Evolutionary conservation across 768 basidiomycete species (phyloP), one percentile per base, ranked within the genome.

Genomic region (Chalciporus pseudorubinellus): DNA sequence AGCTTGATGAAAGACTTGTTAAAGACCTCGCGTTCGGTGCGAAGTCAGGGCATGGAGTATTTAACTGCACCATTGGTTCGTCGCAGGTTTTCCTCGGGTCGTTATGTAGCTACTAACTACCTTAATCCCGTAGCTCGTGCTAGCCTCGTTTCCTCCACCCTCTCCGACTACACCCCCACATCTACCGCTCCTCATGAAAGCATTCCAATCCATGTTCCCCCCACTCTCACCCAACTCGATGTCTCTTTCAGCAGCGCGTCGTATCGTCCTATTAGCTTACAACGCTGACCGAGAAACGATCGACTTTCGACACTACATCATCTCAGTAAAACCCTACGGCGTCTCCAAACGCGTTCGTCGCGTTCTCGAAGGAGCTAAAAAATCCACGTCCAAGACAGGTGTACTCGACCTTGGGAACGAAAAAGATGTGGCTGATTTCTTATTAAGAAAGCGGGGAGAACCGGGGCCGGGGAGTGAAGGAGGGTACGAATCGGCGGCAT

Each of bases 191-290:
- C 80, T 98, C 64, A 87, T 94, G 80, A 97, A 97, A 70, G 83
- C 93, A 52, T 97, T 99, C 73, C 97, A 98, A 69, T 87, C 91
- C 26, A 75, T 99, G 53, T 99, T 98, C 73, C 97, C 97, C 5
- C 88, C 97, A 0, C 89, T 99, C 42, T 78, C 90, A 11, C 91
- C 91, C 1, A 79, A 89, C 61, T 79, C 82, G 28, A 77, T 93
- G 65, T 80, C 83, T 19, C 83, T 92, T 45, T 87, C 95, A 46
- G 89, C 92, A 28, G 95, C 95, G 4, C 90, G 97, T 28, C 84
- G 97, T 60, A 87, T 99, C 49, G 92, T 98, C 29, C 86, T 99
- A 44, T 74, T 98, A 44, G 85, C 93, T 1, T 98, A 98, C 76
- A 93, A 93, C 68, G 72, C 87, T 18, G 86, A 88, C 19, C 85